phyloP scores from a whole-genome alignment of 2,329 filamentous ascomycete species.

The Blumeria hordei region DNA sequence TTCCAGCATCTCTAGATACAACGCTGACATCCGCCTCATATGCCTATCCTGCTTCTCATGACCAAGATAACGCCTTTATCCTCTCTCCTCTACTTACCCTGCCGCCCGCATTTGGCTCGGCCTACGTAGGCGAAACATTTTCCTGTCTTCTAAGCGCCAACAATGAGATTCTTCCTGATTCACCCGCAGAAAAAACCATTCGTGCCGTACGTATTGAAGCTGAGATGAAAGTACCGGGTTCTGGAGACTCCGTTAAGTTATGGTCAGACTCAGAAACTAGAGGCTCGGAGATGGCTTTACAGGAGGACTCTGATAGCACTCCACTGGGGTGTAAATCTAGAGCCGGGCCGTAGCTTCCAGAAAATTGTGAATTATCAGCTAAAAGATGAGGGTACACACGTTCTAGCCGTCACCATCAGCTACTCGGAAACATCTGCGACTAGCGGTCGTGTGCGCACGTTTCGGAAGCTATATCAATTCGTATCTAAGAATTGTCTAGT shows the following conservation, averaged over 20 bases:
- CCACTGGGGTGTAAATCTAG: constrained; percentile 23
- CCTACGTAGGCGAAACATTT: constrained; percentile 89
- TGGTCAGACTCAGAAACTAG: constrained; percentile 4
- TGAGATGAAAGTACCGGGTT: constrained; percentile 80
- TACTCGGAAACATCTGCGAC: constrained; percentile 71
- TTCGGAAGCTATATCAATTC: constrained; percentile 91
- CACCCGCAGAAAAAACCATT: constrained; percentile 23
- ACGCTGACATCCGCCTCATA: constrained; percentile 35
- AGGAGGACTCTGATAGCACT: not conserved
- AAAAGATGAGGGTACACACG: constrained; percentile 83
- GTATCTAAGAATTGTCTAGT: constrained; percentile 74
- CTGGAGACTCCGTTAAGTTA: constrained; percentile 33
- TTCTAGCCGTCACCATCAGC: constrained; percentile 76
- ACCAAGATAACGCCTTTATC: constrained; percentile 22
- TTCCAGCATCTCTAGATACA: constrained; percentile 19
- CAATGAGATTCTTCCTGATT: constrained; percentile 39
- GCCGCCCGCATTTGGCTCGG: constrained; percentile 74
- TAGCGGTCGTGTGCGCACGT: constrained; percentile 52
- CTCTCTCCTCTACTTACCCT: constrained; percentile 50
- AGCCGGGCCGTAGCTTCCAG: constrained; percentile 46
- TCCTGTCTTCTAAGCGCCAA: constrained; percentile 90
- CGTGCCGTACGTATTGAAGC: constrained; percentile 63
- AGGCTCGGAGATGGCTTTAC: constrained; percentile 3
- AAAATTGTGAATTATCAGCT: constrained; percentile 66
- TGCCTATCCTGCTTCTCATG: constrained; percentile 34